Percentiles rank a stretch among this genome's conserved stretches.
Evolutionary conservation across 2,329 filamentous ascomycete genomes (phyloP).

Genomic region (Rutstroemia sp.): DNA sequence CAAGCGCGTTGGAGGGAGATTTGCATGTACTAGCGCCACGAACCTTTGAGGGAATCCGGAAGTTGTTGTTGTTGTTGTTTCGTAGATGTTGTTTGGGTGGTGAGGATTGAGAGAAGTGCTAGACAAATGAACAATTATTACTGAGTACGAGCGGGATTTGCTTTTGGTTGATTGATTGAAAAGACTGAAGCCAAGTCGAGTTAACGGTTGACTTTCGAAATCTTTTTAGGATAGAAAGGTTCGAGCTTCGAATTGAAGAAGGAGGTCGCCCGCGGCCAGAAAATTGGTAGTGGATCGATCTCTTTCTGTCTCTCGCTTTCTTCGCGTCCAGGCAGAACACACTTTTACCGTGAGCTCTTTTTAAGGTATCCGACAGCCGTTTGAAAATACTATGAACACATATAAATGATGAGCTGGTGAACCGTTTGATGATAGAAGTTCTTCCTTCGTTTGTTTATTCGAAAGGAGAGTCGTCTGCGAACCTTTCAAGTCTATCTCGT

Average conservation of each 20-base stretch:
- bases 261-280: slow-evolving; percentile 52
- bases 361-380: background rate
- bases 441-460: background rate
- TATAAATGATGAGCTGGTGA: slow-evolving; percentile 1
- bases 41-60: slow-evolving; percentile 22
- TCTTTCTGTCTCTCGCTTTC: background rate
- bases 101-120: background rate
- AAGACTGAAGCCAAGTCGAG: slow-evolving; percentile 28
- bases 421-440: background rate
- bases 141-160: slow-evolving; percentile 4
- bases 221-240: slow-evolving; percentile 23
- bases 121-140: slow-evolving; percentile 27
- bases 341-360: slow-evolving; percentile 26
- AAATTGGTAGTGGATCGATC: slow-evolving; percentile 19
- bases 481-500: slow-evolving; percentile 7
- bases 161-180: slow-evolving; percentile 8
- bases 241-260: slow-evolving; percentile 27
- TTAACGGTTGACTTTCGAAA: slow-evolving; percentile 31
- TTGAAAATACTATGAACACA: background rate
- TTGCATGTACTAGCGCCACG: slow-evolving; percentile 17
- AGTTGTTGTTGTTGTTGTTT: background rate
- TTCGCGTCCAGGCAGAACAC: slow-evolving; percentile 22
- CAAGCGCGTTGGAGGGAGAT: slow-evolving; percentile 12
- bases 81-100: background rate
- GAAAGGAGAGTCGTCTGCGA: slow-evolving; percentile 4